phyloP scores from a whole-genome alignment of 305 asterid genomes.

The Fraxinus dipetala region DNA sequence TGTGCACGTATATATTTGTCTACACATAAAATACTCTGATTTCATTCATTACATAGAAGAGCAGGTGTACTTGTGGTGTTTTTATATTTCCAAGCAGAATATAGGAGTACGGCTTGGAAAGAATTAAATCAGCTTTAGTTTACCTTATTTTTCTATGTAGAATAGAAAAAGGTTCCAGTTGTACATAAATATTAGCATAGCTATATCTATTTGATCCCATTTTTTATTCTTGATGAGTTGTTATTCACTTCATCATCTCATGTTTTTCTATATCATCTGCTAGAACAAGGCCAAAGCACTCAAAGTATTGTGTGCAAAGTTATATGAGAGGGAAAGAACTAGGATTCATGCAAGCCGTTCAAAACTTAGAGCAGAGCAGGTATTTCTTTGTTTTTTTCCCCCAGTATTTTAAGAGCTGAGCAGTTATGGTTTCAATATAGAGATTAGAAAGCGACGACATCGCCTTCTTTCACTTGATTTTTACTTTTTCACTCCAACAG shows the following conservation, averaged over 20 bases:
- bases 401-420: background rate
- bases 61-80: background rate
- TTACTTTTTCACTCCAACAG: slow-evolving; percentile 41
- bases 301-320: slow-evolving; percentile 76
- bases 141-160: too few relatives aligned
- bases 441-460: slow-evolving; percentile 12
- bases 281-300: slow-evolving; percentile 95
- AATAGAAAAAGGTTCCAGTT: too few relatives aligned
- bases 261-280: slow-evolving; percentile 22
- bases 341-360: slow-evolving; percentile 64
- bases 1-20: too few relatives aligned
- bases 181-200: too few relatives aligned
- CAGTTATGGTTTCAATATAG: background rate
- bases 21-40: too few relatives aligned
- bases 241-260: slow-evolving; percentile 12
- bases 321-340: slow-evolving; percentile 78
- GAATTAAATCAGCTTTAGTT: too few relatives aligned
- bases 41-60: too few relatives aligned
- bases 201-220: too few relatives aligned
- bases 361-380: slow-evolving; percentile 80
- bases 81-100: background rate
- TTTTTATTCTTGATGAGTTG: background rate
- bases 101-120: too few relatives aligned
- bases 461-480: background rate
- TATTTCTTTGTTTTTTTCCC: background rate